Percentiles rank a stretch among this genome's conserved stretches.
phyloP scores from a whole-genome alignment of 2,329 filamentous ascomycete species.

The Alternaria infectoria region DNA sequence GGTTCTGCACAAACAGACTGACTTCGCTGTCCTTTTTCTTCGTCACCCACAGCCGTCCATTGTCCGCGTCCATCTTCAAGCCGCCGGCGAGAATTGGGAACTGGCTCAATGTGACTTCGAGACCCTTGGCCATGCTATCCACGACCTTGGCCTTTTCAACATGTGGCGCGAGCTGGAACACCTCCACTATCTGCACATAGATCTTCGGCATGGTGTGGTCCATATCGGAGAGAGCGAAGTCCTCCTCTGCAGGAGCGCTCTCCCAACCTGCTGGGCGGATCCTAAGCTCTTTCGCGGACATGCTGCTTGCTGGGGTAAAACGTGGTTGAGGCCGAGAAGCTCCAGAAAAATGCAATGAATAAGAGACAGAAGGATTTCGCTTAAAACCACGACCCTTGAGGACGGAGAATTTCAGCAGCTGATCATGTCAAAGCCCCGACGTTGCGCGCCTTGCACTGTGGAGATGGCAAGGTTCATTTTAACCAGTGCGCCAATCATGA shows the following conservation, averaged over 20 bases:
- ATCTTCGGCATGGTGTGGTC: conserved; percentile 24
- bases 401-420: background rate
- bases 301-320: background rate
- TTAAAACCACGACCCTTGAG: background rate
- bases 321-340: background rate
- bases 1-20: conserved; percentile 16
- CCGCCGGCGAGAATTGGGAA: conserved; percentile 20
- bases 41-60: conserved; percentile 22
- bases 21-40: conserved; percentile 16
- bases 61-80: conserved; percentile 16
- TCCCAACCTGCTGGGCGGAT: background rate
- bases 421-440: background rate
- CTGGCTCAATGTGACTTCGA: conserved; percentile 22
- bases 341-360: background rate
- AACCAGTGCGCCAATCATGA: background rate
- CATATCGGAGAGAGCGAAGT: conserved; percentile 2
- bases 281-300: background rate
- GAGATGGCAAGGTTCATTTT: background rate
- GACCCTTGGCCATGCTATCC: conserved; percentile 15
- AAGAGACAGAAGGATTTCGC: background rate
- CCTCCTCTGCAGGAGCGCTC: background rate
- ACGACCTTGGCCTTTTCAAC: conserved; percentile 11
- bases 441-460: background rate
- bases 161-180: conserved; percentile 16
- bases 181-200: conserved; percentile 21